A percentile compares a stretch with the other conserved stretches of the same genome.
Evolutionary conservation across 2,329 filamentous ascomycete species (phyloP).

Genomic region (Phaeosphaeria sp.): DNA sequence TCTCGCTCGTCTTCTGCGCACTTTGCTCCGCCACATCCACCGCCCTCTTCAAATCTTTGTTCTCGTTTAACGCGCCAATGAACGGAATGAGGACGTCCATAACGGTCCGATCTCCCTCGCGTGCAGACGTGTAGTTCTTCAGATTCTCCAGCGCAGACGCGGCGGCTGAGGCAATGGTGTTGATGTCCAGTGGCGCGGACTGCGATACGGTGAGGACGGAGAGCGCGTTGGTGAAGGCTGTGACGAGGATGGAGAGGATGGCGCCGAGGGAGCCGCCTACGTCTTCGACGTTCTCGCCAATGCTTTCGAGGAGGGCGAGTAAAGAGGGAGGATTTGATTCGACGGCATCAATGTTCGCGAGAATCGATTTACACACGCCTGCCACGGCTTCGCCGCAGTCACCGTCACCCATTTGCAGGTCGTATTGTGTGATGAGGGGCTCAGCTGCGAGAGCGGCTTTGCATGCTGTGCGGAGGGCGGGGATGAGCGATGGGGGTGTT

Average conservation of each 20-base stretch:
- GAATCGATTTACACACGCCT: constrained; percentile 71
- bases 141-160: constrained; percentile 53
- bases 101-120: constrained; percentile 86
- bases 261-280: constrained; percentile 79
- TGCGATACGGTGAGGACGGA: constrained; percentile 33
- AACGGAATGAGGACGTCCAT: constrained; percentile 92
- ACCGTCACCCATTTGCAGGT: constrained; percentile 86
- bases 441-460: constrained; percentile 63
- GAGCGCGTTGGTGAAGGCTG: constrained; percentile 67
- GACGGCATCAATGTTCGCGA: constrained; percentile 58
- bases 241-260: constrained; percentile 85
- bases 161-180: constrained; percentile 49
- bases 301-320: constrained; percentile 64
- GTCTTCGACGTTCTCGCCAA: constrained; percentile 68
- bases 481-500: constrained; percentile 51
- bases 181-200: constrained; percentile 40
- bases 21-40: constrained; percentile 76
- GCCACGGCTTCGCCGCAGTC: constrained; percentile 75
- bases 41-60: constrained; percentile 71
- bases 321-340: constrained; percentile 58
- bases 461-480: constrained; percentile 51
- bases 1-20: constrained; percentile 82
- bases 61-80: constrained; percentile 69
- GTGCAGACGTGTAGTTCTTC: constrained; percentile 80
- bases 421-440: constrained; percentile 69